These are phyloP conservation scores for Actinidia chinensis DNA, from an alignment of 179 eudicot genomes.

Conservation along the genomic window DNA sequence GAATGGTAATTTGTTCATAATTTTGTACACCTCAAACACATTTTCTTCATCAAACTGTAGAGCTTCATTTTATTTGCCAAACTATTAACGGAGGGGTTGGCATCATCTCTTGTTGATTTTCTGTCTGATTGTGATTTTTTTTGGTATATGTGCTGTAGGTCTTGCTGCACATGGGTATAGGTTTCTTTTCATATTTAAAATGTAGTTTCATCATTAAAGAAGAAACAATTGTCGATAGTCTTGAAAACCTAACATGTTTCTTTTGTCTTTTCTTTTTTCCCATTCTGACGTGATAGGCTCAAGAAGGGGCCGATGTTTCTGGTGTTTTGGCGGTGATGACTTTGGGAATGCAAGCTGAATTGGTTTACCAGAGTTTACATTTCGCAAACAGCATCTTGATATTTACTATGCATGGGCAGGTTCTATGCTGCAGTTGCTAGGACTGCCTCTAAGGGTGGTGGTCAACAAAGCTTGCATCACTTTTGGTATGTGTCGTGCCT, in stretches of 20 bases:
- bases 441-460: conserved; percentile 92
- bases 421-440: conserved; percentile 90
- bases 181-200: not conserved
- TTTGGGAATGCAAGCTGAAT: conserved; percentile 76
- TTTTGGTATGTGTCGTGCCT: conserved; percentile 60
- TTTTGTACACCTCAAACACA: not conserved
- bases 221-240: not conserved
- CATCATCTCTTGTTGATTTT: not conserved
- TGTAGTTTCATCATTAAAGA: not conserved
- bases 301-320: conserved; percentile 79
- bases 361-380: conserved; percentile 9
- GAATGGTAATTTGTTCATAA: not conserved
- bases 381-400: conserved; percentile 21
- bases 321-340: conserved; percentile 97
- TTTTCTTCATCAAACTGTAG: not conserved
- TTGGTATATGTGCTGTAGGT: not conserved
- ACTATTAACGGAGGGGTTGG: not conserved
- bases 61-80: not conserved
- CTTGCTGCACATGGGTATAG: not conserved
- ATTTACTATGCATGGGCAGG: conserved; percentile 42
- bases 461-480: conserved; percentile 94
- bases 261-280: not conserved
- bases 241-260: no score
- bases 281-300: conserved; percentile 57
- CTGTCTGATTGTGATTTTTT: not conserved